These are phyloP conservation scores for Fusarium sp. DNA, from an alignment of 2,329 filamentous ascomycete species.

Conservation along the genomic window DNA sequence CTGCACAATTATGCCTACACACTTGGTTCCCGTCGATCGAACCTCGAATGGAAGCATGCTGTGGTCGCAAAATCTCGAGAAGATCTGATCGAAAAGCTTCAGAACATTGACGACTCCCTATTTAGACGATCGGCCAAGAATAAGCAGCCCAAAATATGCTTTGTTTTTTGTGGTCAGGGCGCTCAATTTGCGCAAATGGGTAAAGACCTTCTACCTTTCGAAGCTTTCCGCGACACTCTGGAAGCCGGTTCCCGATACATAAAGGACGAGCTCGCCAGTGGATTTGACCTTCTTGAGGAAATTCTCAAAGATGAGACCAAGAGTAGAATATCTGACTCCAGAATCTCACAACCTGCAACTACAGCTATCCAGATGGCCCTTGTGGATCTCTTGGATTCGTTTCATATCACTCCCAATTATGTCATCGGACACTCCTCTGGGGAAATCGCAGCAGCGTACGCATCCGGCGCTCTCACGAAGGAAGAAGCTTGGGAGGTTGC, in stretches of 20 bases:
- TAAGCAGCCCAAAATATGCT: conserved; percentile 52
- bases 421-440: conserved; percentile 62
- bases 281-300: conserved; percentile 54
- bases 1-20: conserved; percentile 61
- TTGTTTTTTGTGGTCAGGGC: conserved; percentile 60
- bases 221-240: conserved; percentile 57
- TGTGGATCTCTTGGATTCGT: conserved; percentile 54
- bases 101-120: conserved; percentile 25
- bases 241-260: conserved; percentile 51
- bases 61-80: conserved; percentile 52
- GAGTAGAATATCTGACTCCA: conserved; percentile 51
- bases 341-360: conserved; percentile 57
- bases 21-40: conserved; percentile 59
- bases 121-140: conserved; percentile 45
- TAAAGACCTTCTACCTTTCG: conserved; percentile 55
- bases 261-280: conserved; percentile 46
- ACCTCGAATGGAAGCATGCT: conserved; percentile 58
- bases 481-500: conserved; percentile 57
- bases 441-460: conserved; percentile 61
- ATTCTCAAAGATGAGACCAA: conserved; percentile 46
- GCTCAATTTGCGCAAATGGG: conserved; percentile 60
- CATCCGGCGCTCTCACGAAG: conserved; percentile 52
- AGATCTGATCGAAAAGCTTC: conserved; percentile 52
- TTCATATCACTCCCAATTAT: conserved; percentile 49
- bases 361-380: conserved; percentile 59